A percentile compares a stretch with the other conserved stretches of the same genome.
Evolutionary conservation across 2,329 filamentous ascomycete genomes (phyloP).

Genomic region (Curvularia lunata): DNA sequence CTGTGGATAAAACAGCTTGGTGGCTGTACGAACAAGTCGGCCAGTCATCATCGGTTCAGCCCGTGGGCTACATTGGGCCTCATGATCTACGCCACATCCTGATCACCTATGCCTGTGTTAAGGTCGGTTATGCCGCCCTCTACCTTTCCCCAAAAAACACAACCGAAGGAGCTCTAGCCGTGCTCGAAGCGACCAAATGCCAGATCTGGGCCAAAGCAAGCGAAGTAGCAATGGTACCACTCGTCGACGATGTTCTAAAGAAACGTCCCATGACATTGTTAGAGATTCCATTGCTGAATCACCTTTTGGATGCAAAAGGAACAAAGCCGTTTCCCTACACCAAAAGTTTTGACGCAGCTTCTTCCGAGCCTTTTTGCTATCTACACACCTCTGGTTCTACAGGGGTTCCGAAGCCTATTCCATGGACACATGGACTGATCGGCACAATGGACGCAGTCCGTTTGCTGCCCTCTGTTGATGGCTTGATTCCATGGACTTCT

Average conservation of each 20-base stretch:
- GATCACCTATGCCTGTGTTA: constrained; percentile 48
- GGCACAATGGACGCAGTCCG: constrained; percentile 49
- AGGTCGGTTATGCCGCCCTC: constrained; percentile 47
- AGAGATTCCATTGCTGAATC: constrained; percentile 21
- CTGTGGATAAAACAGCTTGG: constrained; percentile 44
- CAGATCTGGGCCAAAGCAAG: constrained; percentile 23
- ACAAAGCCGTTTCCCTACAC: constrained; percentile 19
- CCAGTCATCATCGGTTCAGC: constrained; percentile 21
- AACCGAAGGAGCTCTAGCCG: constrained; percentile 26
- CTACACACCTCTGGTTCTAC: constrained; percentile 49
- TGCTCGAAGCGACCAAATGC: constrained; percentile 28
- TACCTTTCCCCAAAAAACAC: constrained; percentile 33
- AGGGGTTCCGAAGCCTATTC: constrained; percentile 46
- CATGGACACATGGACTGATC: constrained; percentile 43
- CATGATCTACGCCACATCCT: constrained; percentile 50
- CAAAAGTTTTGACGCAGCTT: constrained; percentile 31
- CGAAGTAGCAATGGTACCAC: constrained; percentile 9
- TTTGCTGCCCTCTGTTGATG: constrained; percentile 41
- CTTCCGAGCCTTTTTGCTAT: constrained; percentile 34
- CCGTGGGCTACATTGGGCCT: constrained; percentile 37
- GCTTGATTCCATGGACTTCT: constrained; percentile 27
- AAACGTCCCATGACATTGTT: constrained; percentile 20
- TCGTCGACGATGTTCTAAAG: constrained; percentile 19
- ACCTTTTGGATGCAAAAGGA: constrained; percentile 21
- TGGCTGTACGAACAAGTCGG: constrained; percentile 37